Conservation (phyloP, 371 early-diverging fungal species). For the Circinella minor region DNA sequence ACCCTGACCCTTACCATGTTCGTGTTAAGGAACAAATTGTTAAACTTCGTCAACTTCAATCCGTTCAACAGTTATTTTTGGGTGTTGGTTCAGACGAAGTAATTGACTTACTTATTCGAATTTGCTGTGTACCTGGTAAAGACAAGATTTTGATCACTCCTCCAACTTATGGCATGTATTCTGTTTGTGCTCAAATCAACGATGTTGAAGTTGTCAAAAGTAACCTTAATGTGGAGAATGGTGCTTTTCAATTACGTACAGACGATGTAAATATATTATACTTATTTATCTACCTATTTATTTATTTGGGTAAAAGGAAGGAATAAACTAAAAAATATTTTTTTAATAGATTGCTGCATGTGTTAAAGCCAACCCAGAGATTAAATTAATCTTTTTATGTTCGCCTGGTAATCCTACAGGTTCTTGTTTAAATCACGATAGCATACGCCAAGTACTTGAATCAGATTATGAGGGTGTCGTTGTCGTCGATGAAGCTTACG, state of each 20-base stretch:
- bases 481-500: slow-evolving; percentile 97
- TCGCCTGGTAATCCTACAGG: slow-evolving; percentile 99
- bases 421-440: slow-evolving; percentile 70
- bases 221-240: slow-evolving; percentile 75
- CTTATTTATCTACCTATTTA: background rate
- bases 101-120: slow-evolving; percentile 90
- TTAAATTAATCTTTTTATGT: slow-evolving; percentile 93
- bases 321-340: background rate
- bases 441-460: slow-evolving; percentile 78
- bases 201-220: slow-evolving; percentile 90
- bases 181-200: slow-evolving; percentile 91
- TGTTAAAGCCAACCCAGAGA: slow-evolving; percentile 67
- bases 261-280: slow-evolving; percentile 61
- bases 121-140: slow-evolving; percentile 89
- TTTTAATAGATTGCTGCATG: slow-evolving; percentile 9
- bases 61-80: slow-evolving; percentile 80
- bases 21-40: slow-evolving; percentile 80
- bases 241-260: slow-evolving; percentile 81
- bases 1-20: slow-evolving; percentile 94
- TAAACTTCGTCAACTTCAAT: slow-evolving; percentile 68
- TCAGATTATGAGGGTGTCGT: slow-evolving; percentile 77
- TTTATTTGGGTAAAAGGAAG: too few species aligned
- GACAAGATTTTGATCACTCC: slow-evolving; percentile 95
- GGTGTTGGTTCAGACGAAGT: slow-evolving; percentile 98
- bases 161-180: slow-evolving; percentile 99